These are phyloP conservation scores for Nepenthes mirabilis DNA, from an alignment of 148 eudicot genomes.

Conservation along the genomic window DNA sequence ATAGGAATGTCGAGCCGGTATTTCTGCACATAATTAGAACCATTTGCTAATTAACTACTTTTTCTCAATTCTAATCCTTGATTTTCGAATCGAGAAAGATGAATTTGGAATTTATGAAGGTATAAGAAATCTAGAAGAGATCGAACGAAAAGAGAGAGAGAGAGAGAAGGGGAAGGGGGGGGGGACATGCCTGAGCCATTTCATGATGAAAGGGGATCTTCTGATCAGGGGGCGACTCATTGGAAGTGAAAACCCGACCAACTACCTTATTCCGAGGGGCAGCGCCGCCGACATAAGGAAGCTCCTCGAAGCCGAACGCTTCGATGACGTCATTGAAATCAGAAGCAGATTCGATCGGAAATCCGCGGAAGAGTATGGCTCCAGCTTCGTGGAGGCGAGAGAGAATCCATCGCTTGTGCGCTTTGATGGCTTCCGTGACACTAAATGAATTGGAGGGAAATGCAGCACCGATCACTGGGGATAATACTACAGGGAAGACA, in stretches of 20 bases:
- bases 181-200: conserved; percentile 52
- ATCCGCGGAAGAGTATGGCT: conserved; percentile 55
- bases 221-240: conserved; percentile 79
- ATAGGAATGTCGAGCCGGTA: no score
- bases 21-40: no score
- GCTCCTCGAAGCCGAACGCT: conserved; percentile 63
- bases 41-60: no score
- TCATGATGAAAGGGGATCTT: conserved; percentile 80
- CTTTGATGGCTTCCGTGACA: conserved; percentile 26
- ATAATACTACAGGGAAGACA: conserved; percentile 42
- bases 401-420: conserved; percentile 36
- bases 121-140: no score
- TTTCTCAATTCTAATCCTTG: no score
- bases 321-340: conserved; percentile 81
- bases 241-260: conserved; percentile 79
- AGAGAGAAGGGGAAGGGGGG: no score
- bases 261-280: conserved; percentile 60
- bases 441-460: not conserved
- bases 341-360: conserved; percentile 22
- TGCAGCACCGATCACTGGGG: conserved; percentile 12
- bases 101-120: no score
- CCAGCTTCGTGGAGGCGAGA: conserved; percentile 36
- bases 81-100: no score
- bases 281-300: conserved; percentile 71
- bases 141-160: no score